These are phyloP conservation scores for Podaxis carcinomalis DNA, from an alignment of 768 basidiomycete species.

Conservation along the genomic window DNA sequence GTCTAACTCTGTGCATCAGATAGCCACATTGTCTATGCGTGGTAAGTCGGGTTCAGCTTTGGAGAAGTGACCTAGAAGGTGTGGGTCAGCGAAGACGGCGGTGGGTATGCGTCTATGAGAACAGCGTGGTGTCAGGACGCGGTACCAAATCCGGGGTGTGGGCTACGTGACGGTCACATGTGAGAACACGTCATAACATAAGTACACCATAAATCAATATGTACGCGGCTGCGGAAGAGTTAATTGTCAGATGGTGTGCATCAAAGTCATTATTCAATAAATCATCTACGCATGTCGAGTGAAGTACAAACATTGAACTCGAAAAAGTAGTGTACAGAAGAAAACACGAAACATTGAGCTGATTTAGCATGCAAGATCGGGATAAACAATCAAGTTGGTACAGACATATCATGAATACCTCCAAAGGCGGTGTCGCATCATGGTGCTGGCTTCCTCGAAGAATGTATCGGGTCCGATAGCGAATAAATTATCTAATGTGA, in stretches of 20 bases:
- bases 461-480: background rate
- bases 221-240: background rate
- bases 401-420: background rate
- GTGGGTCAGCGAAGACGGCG: background rate
- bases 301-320: background rate
- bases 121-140: background rate
- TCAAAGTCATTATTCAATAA: background rate
- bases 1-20: slow-evolving; percentile 61
- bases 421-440: background rate
- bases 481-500: background rate
- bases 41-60: background rate
- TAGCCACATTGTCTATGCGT: slow-evolving; percentile 46
- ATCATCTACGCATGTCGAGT: background rate
- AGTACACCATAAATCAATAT: background rate
- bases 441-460: background rate
- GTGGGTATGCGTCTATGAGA: background rate
- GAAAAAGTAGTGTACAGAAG: background rate
- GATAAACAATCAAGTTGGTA: background rate
- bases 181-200: background rate
- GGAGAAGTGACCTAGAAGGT: background rate
- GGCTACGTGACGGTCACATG: slow-evolving; percentile 1
- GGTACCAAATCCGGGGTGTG: background rate
- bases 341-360: background rate
- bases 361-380: background rate
- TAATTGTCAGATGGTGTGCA: background rate